phyloP scores from a whole-genome alignment of 2,329 filamentous ascomycete genomes.

The Chaetomiaceae sp. region DNA sequence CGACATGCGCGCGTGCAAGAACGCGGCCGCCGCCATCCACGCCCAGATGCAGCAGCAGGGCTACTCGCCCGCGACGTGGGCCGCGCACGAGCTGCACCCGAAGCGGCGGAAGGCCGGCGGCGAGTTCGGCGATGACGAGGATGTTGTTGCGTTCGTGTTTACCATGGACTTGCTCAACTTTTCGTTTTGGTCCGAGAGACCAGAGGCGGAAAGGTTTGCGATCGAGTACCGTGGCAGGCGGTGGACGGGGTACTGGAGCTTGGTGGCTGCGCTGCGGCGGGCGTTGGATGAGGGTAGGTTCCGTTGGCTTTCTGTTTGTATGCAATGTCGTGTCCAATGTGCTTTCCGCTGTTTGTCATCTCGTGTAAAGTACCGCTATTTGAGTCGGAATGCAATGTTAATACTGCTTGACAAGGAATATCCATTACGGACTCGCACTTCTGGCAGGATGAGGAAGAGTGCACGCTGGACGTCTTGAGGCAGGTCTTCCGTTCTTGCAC shows the following conservation, averaged over 20 bases:
- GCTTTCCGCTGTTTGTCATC: neutral
- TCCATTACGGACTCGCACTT: constrained; percentile 85
- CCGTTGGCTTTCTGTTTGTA: neutral
- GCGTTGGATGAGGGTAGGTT: constrained; percentile 76
- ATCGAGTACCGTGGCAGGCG: constrained; percentile 74
- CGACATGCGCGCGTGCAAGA: constrained; percentile 76
- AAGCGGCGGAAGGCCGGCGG: constrained; percentile 54
- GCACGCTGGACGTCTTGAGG: constrained; percentile 66
- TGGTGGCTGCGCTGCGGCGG: constrained; percentile 81
- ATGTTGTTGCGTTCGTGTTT: constrained; percentile 87
- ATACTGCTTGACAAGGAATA: constrained; percentile 51
- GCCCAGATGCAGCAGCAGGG: constrained; percentile 74
- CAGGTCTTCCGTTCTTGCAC: constrained; percentile 85
- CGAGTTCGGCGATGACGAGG: constrained; percentile 53
- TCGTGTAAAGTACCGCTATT: neutral
- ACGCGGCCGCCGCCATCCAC: constrained; percentile 75
- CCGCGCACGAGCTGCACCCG: constrained; percentile 84
- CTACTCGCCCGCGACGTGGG: constrained; percentile 84
- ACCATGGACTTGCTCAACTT: constrained; percentile 97
- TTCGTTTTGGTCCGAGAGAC: constrained; percentile 82
- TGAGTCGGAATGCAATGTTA: neutral
- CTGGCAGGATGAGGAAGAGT: constrained; percentile 74
- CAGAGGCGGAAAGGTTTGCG: constrained; percentile 69
- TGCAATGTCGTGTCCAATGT: neutral
- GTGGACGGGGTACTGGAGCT: constrained; percentile 95